A percentile compares a stretch with the other conserved stretches of the same genome.
Evolutionary conservation across 352 stramenopile genomes (phyloP).

Genomic region (Phytophthora foliorum): DNA sequence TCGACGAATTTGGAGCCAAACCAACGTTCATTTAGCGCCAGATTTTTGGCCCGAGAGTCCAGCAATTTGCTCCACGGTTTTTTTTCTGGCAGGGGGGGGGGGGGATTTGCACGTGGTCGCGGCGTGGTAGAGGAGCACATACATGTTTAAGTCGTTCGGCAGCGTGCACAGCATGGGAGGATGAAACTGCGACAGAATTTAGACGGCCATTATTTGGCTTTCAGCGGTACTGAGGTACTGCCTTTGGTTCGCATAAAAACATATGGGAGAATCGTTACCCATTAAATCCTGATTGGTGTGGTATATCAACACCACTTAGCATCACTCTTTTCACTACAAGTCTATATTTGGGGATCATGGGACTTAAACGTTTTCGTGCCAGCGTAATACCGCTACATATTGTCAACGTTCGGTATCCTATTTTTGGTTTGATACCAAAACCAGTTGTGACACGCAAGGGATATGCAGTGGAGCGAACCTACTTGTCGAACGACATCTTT

Average conservation of each 20-base stretch:
- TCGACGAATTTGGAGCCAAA: too few species aligned
- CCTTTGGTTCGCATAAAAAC: not conserved
- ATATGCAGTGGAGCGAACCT: conserved; percentile 4
- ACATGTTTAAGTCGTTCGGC: too few species aligned
- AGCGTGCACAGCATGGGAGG: too few species aligned
- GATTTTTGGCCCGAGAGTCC: too few species aligned
- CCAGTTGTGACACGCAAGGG: not conserved
- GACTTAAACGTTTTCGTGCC: not conserved
- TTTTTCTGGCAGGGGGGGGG: too few species aligned
- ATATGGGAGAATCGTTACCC: not conserved
- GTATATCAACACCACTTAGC: not conserved
- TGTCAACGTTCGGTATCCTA: conserved; percentile 2
- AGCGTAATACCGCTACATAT: not conserved
- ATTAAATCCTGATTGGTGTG: conserved; percentile 6
- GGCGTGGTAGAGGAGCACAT: too few species aligned
- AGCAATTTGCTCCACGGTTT: too few species aligned
- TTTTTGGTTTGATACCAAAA: conserved; percentile 4
- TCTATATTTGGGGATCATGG: conserved; percentile 10
- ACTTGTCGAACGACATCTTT: not conserved
- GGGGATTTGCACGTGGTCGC: too few species aligned
- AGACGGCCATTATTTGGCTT: not conserved
- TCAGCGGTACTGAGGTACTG: not conserved
- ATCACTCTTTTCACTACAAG: not conserved
- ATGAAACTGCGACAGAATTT: not conserved
- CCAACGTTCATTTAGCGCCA: too few species aligned